Evolutionary conservation across 305 asterid species (phyloP), one percentile per base, ranked within the genome.

Genomic region (Fraxinus velutina): DNA sequence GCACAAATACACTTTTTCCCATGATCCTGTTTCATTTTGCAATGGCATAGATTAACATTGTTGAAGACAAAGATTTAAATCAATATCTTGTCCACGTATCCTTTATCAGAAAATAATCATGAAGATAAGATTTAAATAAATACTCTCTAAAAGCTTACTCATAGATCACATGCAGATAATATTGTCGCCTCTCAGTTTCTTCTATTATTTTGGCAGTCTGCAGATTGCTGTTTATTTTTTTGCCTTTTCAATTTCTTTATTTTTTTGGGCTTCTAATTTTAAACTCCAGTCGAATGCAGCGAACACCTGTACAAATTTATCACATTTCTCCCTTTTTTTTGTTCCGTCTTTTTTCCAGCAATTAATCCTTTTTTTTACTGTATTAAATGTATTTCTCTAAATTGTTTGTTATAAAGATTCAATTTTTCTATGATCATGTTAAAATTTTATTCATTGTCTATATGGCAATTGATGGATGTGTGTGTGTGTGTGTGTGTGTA

Each of bases 91-190:
- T 50, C 21, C 60, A 50, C 60, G 60, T 50, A 50, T 50, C 60
- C 19, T 15, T 15, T 1, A 50, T 50, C 60, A 44, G 17, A 60
- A 19, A 60, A 7, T 22, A 7, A 60, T 44, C 17, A 44, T 17
- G 55, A 12, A 44, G 55, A 44, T 12, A 44, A 44, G 55, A 44
- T 12, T 12, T 47, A 47, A 12, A 44, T 44, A 12, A 44, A 44
- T 44, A 13, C 6, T 44, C 17, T 4, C 19, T 47, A 47, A 47
- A 47, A 13, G 19, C 57, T 47, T 47, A 50, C 80, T 36, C 75
- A 47, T 66, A n/a, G 73, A 74, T 72, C 84, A 55, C 79, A 72
- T 55, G 80, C 57, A 78, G 52, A 7, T 37, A 55, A 36, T n/a
- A 60, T 76, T 52, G 68, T 78, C 76, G 78, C 21, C 75, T 83